Conservation (phyloP, 2,329 filamentous ascomycete species). For the Lachnellula hyalina region DNA sequence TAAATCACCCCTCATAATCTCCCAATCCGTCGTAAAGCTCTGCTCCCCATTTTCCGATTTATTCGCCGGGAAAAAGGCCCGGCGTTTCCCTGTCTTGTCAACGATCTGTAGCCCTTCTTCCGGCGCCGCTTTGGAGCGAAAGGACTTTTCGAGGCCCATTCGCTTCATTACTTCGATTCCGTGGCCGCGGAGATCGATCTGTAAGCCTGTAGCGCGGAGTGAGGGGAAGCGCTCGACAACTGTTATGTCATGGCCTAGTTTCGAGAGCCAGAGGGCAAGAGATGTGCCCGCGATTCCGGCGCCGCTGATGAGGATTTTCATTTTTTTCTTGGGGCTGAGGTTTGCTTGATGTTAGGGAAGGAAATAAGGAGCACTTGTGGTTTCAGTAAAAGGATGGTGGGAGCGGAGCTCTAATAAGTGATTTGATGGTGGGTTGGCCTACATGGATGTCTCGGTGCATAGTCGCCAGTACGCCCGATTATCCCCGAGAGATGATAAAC, state of each 20-base stretch:
- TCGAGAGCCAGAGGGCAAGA: slow-evolving; percentile 46
- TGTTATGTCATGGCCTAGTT: slow-evolving; percentile 34
- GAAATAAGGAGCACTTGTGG: background rate
- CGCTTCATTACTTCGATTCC: slow-evolving; percentile 45
- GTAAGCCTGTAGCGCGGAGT: slow-evolving; percentile 44
- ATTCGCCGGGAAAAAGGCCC: slow-evolving; percentile 38
- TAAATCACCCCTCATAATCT: slow-evolving; percentile 42
- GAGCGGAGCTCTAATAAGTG: background rate
- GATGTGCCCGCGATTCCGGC: slow-evolving; percentile 35
- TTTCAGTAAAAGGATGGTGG: background rate
- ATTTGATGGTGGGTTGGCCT: background rate
- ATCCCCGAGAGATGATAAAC: no score
- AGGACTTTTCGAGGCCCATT: slow-evolving; percentile 44
- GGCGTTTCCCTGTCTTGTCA: slow-evolving; percentile 34
- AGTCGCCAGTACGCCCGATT: slow-evolving; percentile 30
- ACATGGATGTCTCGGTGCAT: slow-evolving; percentile 25
- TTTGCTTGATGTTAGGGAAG: background rate
- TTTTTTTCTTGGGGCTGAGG: background rate
- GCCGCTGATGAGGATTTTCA: slow-evolving; percentile 34
- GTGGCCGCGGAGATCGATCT: slow-evolving; percentile 49
- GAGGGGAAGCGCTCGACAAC: slow-evolving; percentile 37
- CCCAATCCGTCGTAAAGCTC: slow-evolving; percentile 39
- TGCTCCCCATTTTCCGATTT: slow-evolving; percentile 19
- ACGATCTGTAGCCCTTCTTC: slow-evolving; percentile 44
- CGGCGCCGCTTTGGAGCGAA: slow-evolving; percentile 38